Conservation (phyloP, 768 basidiomycete genomes). For the Amyloporia xantha region DNA sequence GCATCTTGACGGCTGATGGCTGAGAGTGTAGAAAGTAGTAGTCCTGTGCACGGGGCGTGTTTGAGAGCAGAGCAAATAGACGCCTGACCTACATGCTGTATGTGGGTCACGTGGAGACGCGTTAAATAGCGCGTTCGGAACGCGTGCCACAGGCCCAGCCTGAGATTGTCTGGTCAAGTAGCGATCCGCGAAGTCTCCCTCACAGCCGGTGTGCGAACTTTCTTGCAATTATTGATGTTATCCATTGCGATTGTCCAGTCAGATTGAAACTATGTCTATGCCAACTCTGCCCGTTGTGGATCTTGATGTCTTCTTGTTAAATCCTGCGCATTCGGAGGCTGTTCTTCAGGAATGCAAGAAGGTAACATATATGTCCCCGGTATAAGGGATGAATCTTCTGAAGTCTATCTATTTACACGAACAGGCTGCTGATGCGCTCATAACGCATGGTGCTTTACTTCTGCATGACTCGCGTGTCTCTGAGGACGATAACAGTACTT, state of each 20-base stretch:
- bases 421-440: conserved; percentile 77
- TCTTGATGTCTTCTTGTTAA: conserved; percentile 62
- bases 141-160: too few species aligned
- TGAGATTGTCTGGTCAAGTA: too few species aligned
- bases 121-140: neutral
- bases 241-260: too few species aligned
- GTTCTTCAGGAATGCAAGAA: conserved; percentile 60
- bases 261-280: conserved; percentile 31
- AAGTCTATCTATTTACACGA: neutral
- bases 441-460: conserved; percentile 80
- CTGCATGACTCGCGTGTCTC: conserved; percentile 81
- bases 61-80: too few species aligned
- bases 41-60: neutral
- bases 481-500: conserved; percentile 72
- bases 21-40: neutral
- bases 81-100: neutral
- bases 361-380: conserved; percentile 28
- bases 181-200: neutral
- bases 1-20: conserved; percentile 6
- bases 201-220: neutral
- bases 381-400: neutral
- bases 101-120: neutral
- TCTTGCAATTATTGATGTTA: too few species aligned
- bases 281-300: conserved; percentile 67
- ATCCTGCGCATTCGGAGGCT: conserved; percentile 36